Evolutionary conservation across 108 stramenopile genomes (phyloP), one percentile per base, ranked within the genome.

Genomic region (Schizochytrium sp.): DNA sequence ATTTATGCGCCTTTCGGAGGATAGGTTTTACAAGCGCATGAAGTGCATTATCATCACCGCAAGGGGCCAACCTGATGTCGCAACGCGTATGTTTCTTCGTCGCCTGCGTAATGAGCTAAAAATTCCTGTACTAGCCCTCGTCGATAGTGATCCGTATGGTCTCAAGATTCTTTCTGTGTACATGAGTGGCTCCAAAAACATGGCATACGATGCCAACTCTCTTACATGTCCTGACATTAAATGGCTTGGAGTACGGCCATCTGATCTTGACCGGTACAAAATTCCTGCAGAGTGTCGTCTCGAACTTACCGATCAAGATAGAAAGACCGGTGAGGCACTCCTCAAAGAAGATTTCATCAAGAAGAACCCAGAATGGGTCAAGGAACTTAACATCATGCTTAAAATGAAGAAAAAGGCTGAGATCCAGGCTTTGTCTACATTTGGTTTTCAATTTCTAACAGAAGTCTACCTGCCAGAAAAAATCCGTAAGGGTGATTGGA

Each of bases 1-100:
- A 3, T 99, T 98, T 91, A 98, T 98, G 97, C 95, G 98, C 46
- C 94, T 99, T 94, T 97, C 98, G 28, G 96, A 94, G 89, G 72
- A 91, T 45, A 38, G 90, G 38, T 99, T 99, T 90, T 99, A 99
- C 90, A 92, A 98, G 92, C 95, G 94, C 87, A 98, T 97, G 92
- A 97, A 97, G 10, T 99, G 98, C 91, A 98, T 99, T 83, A 95
- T 99, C 58, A 98, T 99, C 88, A 99, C 98, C 28, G 98, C 97
- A 72, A 98, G 98, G 93, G 98, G 98, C 41, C 98, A 99, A 92
- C 98, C 98, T 44, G 97, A 97, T 94, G 96, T 97, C 12, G 96
- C 96, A 41, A 96, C 96, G 3, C 91, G 97, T 76, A 95, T 95
- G 19, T 98, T 97, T 72, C 92, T 98, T 1, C 88, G 97, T 49